A percentile compares a stretch with the other conserved stretches of the same genome.
phyloP scores from a whole-genome alignment of 2,329 filamentous ascomycete genomes.

The Fusarium chlamydosporum region DNA sequence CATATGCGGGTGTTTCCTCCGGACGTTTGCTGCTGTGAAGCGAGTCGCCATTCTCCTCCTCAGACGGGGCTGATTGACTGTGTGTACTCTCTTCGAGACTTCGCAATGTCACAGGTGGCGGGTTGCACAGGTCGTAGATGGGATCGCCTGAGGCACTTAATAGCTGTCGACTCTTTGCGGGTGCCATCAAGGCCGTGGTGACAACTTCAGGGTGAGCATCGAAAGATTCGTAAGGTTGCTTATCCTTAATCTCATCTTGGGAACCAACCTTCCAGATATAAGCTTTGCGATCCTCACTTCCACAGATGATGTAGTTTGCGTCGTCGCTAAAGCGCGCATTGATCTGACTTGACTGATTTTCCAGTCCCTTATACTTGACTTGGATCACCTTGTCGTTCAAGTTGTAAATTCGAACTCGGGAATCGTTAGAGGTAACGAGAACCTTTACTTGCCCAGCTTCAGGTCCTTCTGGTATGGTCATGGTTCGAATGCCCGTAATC shows the following conservation, averaged over 20 bases:
- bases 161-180: conserved; percentile 80
- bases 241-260: conserved; percentile 78
- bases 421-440: conserved; percentile 94
- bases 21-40: conserved; percentile 59
- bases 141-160: conserved; percentile 88
- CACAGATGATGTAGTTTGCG: conserved; percentile 87
- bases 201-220: conserved; percentile 91
- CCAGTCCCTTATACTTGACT: conserved; percentile 90
- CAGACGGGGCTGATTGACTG: conserved; percentile 59
- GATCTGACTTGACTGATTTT: conserved; percentile 92
- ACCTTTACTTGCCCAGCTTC: conserved; percentile 80
- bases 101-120: conserved; percentile 86
- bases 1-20: conserved; percentile 81
- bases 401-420: conserved; percentile 89
- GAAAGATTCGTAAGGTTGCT: conserved; percentile 87
- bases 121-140: conserved; percentile 96
- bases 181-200: conserved; percentile 89
- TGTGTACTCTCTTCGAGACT: conserved; percentile 74
- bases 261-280: conserved; percentile 82
- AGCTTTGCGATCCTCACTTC: conserved; percentile 89
- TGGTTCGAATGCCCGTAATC: conserved; percentile 92
- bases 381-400: conserved; percentile 87
- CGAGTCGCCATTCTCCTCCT: conserved; percentile 55
- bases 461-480: conserved; percentile 64
- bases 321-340: conserved; percentile 91